Evolutionary conservation across 2,329 filamentous ascomycete genomes (phyloP), one percentile per base, ranked within the genome.

Genomic region (Remersonia thermophila): DNA sequence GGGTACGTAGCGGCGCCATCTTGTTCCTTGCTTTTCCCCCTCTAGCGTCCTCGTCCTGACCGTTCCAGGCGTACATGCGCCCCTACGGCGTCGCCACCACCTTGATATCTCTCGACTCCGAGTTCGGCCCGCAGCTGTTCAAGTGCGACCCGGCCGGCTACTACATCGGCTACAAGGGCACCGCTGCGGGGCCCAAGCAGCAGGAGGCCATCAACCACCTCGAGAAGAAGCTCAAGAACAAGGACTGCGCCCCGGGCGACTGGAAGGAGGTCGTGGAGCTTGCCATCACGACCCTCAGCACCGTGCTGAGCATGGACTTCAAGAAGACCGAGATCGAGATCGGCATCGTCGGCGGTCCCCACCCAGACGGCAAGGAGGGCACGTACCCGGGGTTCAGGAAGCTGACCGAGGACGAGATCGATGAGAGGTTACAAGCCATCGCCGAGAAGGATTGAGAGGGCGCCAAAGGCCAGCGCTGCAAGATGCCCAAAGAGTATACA

Each of bases 181-280:
- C 91, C 32, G 85, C 91, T 36, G 93, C 91, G 7, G 91, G 91
- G 5, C 91, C 91, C 37, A 98, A 98, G 69, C 89, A 95, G 61
- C 91, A 98, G 61, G 91, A 98, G 71, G 91, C 91, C 45, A 76
- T 96, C 58, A 98, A 98, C 64, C 86, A 93, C 61, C 71, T 98
- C 40, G 91, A 98, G 75, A 96, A 96, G 80, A 96, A 96, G 73
- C 77, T 98, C 61, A 94, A 95, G 70, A 95, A 94, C 78, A 95
- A 95, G 77, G 87, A 96, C 55, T 71, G 73, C 52, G 91, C 89
- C 26, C 82, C 91, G 39, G 91, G 91, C 43, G 79, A 68, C 55
- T 98, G 91, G 91, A 84, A 94, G 62, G 91, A 98, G 42, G 91
- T 98, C 33, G 89, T 98, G 33, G 91, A 98, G 69, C 71, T 96